Base-by-base conservation (phyloP, 495 filamentous ascomycete species). In the Neurospora sp. region DNA sequence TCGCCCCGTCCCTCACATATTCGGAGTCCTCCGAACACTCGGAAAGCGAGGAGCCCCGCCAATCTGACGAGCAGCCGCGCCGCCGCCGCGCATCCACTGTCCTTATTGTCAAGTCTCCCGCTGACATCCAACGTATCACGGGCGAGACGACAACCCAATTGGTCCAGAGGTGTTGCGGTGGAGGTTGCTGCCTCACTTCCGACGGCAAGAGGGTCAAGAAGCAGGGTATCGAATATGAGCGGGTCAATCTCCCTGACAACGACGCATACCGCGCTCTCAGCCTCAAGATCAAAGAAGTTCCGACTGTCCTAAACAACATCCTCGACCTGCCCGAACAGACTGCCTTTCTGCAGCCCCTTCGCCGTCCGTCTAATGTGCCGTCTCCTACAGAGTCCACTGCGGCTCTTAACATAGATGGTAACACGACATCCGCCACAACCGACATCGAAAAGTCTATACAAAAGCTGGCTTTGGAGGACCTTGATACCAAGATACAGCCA, bases 161-260 rank as follows among this genome's bases (percentile, higher is more conserved):
- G 85, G 84, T 88, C 79, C 77, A 87, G 83, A 83, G 91, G 84
- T 99, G 96, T 84, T 99, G 96, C 80, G 96, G 96, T 39, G 94
- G 95, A 70, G 94, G 95, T 54, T 98, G 96, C 83, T 98, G 94
- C 80, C 87, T 93, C 77, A 85, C 89, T 71, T 84, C 90, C 70
- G 86, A 73, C 9, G 43, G 87, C 40, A 79, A 90, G 28, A 66
- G 54, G 15, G 54, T 66, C 76, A 86, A 86, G 74, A 86, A 84
- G 7, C 82, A 87, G 59, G 83, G 81, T 31, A 79, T 88, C 59
- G 82, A 86, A 62, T 89, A 87, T 62, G 87, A 90, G 71, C 83
- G 81, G 62, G 79, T 89, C n/a, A 84, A 88, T 70, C 84, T 92
- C n/a, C 93, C 94, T 3, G 88, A 93, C 80, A 97, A 97, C 78